Evolutionary conservation across 768 basidiomycete genomes (phyloP).

Genomic region (Cystobasidium tubakii): DNA sequence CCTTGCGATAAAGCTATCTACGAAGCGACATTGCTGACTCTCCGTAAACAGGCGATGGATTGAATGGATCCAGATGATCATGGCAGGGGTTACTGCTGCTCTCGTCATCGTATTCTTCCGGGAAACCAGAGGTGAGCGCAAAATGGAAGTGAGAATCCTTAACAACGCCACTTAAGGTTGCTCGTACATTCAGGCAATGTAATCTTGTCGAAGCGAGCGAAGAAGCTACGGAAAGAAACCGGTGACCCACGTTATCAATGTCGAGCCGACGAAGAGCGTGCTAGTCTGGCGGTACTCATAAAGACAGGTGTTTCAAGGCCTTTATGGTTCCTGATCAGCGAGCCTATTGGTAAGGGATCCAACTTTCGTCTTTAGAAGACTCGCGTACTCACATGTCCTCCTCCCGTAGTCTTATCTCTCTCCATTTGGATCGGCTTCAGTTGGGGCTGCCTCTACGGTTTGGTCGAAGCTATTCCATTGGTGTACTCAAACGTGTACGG

Average conservation of each 20-base stretch:
- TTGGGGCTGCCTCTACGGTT: constrained; percentile 34
- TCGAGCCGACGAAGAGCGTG: constrained; percentile 61
- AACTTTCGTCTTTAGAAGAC: not conserved
- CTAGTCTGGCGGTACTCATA: constrained; percentile 59
- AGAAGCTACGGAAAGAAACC: constrained; percentile 60
- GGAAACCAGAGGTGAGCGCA: constrained; percentile 60
- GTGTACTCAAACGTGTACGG: constrained; percentile 34
- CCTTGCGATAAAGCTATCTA: not conserved
- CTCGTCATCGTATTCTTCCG: constrained; percentile 58
- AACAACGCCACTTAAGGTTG: not conserved
- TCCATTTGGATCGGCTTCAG: constrained; percentile 36
- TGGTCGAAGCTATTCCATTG: constrained; percentile 32
- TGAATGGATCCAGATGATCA: constrained; percentile 51
- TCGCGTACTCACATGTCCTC: not conserved
- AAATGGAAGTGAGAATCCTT: not conserved
- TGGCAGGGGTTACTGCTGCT: constrained; percentile 56
- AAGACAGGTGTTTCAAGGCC: constrained; percentile 47
- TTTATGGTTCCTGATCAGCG: constrained; percentile 25
- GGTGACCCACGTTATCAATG: constrained; percentile 62
- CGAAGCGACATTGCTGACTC: constrained; percentile 36
- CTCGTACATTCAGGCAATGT: constrained; percentile 52
- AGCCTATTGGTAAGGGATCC: constrained; percentile 26
- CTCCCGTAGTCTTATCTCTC: constrained; percentile 15
- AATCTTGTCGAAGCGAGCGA: constrained; percentile 63
- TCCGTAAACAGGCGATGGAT: constrained; percentile 88